phyloP scores from a whole-genome alignment of 495 filamentous ascomycete species.

The Podospora pseudocomata region DNA sequence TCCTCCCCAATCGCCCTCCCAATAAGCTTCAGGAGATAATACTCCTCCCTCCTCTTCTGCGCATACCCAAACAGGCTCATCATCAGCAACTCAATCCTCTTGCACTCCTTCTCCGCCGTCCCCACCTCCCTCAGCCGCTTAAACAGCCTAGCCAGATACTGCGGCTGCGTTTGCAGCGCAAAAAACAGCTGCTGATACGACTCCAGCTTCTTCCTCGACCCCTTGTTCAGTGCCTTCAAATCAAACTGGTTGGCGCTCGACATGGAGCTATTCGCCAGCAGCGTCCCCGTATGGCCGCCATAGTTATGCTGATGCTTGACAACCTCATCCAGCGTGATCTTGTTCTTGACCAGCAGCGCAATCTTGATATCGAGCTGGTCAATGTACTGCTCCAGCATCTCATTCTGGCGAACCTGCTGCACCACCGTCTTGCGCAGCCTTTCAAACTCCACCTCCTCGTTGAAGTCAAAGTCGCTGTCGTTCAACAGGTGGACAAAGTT shows the following conservation, averaged over 20 bases:
- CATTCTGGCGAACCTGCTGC: constrained; percentile 94
- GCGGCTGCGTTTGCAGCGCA: constrained; percentile 92
- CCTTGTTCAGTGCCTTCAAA: constrained; percentile 95
- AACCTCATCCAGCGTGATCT: constrained; percentile 97
- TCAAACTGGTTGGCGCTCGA: constrained; percentile 91
- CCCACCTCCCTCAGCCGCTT: constrained; percentile 76
- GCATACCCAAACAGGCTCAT: constrained; percentile 98
- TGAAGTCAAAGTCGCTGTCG: constrained; percentile 97
- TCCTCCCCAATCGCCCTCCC: constrained; percentile 80
- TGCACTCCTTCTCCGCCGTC: constrained; percentile 85
- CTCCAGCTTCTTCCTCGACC: constrained; percentile 87
- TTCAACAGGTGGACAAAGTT: constrained; percentile 97
- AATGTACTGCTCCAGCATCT: constrained; percentile 95
- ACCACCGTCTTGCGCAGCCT: constrained; percentile 88
- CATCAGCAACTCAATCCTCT: constrained; percentile 84
- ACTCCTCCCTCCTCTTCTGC: constrained; percentile 94
- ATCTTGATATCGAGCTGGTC: constrained; percentile 99
- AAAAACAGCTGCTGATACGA: constrained; percentile 98
- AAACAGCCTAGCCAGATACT: constrained; percentile 89
- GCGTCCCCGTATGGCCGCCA: constrained; percentile 81
- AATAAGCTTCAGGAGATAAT: constrained; percentile 90
- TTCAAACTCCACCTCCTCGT: constrained; percentile 97
- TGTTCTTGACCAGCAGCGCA: constrained; percentile 96
- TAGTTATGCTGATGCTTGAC: constrained; percentile 96
- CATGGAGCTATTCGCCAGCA: constrained; percentile 82